phyloP scores from a whole-genome alignment of 768 basidiomycete species.

The Leucogyrophana mollusca region DNA sequence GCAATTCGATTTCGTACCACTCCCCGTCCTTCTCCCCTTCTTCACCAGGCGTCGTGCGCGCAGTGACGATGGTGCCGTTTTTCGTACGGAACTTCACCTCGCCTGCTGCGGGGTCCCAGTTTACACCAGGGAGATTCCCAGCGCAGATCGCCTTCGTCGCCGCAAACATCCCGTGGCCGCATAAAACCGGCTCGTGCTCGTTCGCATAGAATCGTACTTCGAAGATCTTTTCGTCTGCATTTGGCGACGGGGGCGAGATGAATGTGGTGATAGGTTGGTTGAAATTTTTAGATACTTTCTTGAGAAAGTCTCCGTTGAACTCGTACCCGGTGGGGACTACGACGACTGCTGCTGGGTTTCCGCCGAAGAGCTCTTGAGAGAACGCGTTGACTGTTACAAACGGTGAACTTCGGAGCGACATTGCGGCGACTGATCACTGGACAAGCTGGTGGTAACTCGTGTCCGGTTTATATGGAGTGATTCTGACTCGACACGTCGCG shows the following conservation, averaged over 20 bases:
- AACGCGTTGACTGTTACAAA: constrained; percentile 42
- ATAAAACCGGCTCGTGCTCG: constrained; percentile 32
- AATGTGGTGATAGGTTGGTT: constrained; percentile 42
- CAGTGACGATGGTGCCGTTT: constrained; percentile 27
- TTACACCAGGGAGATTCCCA: constrained; percentile 16
- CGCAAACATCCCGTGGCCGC: constrained; percentile 45
- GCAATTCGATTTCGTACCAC: constrained; percentile 35
- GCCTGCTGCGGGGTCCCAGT: constrained; percentile 23
- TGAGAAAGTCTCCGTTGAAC: neutral
- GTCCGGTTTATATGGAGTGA: too few relatives aligned
- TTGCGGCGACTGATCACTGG: too few relatives aligned
- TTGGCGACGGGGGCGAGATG: constrained; percentile 25
- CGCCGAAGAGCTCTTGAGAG: constrained; percentile 36
- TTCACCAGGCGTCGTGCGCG: constrained; percentile 1
- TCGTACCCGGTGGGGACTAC: constrained; percentile 11
- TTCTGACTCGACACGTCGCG: too few relatives aligned
- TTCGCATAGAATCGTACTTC: constrained; percentile 39
- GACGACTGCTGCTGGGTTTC: constrained; percentile 44
- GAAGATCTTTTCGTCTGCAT: constrained; percentile 26
- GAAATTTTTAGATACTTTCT: constrained; percentile 38
- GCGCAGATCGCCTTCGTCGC: constrained; percentile 37
- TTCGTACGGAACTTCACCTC: constrained; percentile 28
- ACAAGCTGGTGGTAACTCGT: too few relatives aligned
- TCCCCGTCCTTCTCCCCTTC: constrained; percentile 6
- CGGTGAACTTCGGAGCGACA: neutral